Percentiles rank a stretch among this genome's conserved stretches.
These are phyloP conservation scores for Polygonum aviculare DNA, from an alignment of 148 eudicot genomes.

Conservation along the genomic window DNA sequence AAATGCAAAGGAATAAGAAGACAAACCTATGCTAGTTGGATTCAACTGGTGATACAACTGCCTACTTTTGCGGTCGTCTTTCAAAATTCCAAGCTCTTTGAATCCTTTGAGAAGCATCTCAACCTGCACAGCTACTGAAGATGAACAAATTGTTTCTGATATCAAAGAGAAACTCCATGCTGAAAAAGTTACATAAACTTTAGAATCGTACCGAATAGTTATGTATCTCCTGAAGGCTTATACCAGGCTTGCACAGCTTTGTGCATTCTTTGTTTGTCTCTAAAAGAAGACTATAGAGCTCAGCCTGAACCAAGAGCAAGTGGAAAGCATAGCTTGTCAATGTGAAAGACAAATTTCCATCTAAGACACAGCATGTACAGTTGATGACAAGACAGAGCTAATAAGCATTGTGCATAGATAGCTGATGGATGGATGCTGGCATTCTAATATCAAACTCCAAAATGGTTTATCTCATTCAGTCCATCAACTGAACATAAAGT, in stretches of 20 bases:
- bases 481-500: not conserved
- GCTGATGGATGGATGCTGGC: not conserved
- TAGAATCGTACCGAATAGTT: slow-evolving; percentile 59
- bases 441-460: not conserved
- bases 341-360: not conserved
- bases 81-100: slow-evolving; percentile 64
- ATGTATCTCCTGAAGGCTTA: slow-evolving; percentile 68
- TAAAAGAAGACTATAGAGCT: slow-evolving; percentile 74
- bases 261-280: slow-evolving; percentile 92
- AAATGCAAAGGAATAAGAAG: not conserved
- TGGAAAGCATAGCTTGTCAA: not conserved
- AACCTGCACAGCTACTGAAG: slow-evolving; percentile 31
- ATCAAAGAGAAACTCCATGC: not conserved
- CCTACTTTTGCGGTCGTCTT: slow-evolving; percentile 31
- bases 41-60: slow-evolving; percentile 67
- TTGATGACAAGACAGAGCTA: not conserved
- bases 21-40: slow-evolving; percentile 83
- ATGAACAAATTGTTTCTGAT: not conserved
- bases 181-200: not conserved
- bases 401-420: not conserved
- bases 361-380: not conserved
- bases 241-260: slow-evolving; percentile 83
- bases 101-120: slow-evolving; percentile 65
- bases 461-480: not conserved
- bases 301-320: slow-evolving; percentile 43